A percentile compares a stretch with the other conserved stretches of the same genome.
Conservation (phyloP, 2,329 filamentous ascomycete species). For the Diaporthe aspalathi region DNA sequence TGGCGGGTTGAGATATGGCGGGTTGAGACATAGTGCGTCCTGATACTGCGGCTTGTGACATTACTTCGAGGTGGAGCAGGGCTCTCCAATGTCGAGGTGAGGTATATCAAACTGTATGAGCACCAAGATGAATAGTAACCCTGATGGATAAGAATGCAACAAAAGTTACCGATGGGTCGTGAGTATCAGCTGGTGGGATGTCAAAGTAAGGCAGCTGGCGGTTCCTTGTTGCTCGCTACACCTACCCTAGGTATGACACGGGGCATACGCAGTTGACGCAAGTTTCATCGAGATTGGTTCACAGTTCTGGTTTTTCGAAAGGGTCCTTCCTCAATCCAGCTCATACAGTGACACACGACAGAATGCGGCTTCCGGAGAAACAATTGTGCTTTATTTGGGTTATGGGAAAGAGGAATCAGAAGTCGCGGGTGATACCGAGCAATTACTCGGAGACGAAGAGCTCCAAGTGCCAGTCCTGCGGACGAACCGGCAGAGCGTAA, state of each 20-base stretch:
- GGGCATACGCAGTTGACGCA: not conserved
- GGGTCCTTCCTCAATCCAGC: not conserved
- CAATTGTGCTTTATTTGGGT: not conserved
- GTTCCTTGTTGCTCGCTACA: not conserved
- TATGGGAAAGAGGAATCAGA: not conserved
- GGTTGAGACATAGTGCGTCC: not conserved
- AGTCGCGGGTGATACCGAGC: not conserved
- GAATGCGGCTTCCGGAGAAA: not conserved
- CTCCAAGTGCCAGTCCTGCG: not conserved
- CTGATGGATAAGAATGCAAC: not conserved
- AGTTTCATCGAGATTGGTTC: not conserved
- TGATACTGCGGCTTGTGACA: not conserved
- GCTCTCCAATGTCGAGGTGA: not conserved
- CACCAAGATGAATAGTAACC: too few species aligned
- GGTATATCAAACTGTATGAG: not conserved
- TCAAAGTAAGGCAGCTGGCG: not conserved
- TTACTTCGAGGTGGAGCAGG: not conserved
- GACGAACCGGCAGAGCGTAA: too few species aligned
- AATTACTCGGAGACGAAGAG: not conserved
- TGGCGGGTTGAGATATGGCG: not conserved
- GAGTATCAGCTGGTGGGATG: not conserved
- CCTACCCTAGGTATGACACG: not conserved
- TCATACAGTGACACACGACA: not conserved
- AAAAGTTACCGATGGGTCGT: too few species aligned
- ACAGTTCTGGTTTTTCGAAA: not conserved